phyloP scores from a whole-genome alignment of 2,329 filamentous ascomycete genomes.

The Aspergillus fijiensis region DNA sequence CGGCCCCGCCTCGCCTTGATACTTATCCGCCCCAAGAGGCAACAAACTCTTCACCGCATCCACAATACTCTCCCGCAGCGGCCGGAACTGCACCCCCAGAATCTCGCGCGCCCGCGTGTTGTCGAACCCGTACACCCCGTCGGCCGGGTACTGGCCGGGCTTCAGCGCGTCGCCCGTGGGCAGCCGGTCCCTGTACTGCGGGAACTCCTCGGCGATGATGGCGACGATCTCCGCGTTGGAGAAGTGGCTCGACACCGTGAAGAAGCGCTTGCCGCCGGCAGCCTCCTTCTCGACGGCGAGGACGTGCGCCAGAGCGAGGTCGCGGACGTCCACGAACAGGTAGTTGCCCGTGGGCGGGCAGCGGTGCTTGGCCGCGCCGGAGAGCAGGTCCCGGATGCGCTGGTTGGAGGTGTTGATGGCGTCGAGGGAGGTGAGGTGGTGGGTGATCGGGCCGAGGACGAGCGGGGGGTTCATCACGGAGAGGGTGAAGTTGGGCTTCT shows the following conservation, averaged over 20 bases:
- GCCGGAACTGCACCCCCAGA: constrained; percentile 32
- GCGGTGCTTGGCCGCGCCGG: constrained; percentile 54
- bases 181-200: constrained; percentile 34
- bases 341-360: constrained; percentile 58
- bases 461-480: constrained; percentile 59
- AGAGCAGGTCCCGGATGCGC: constrained; percentile 64
- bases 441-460: constrained; percentile 60
- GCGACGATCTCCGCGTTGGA: constrained; percentile 39
- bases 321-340: constrained; percentile 53
- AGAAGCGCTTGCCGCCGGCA: constrained; percentile 42
- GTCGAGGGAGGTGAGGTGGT: constrained; percentile 59
- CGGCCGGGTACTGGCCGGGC: constrained; percentile 18
- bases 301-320: constrained; percentile 43
- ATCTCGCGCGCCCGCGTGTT: constrained; percentile 33
- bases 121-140: constrained; percentile 29
- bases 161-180: constrained; percentile 28
- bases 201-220: constrained; percentile 38
- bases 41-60: constrained; percentile 28
- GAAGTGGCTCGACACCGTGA: constrained; percentile 37
- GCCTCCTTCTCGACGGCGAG: constrained; percentile 40
- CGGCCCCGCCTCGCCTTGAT: too few species aligned
- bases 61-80: constrained; percentile 28
- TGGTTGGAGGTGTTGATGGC: constrained; percentile 69
- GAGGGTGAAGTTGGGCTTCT: constrained; percentile 56
- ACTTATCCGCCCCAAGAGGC: too few species aligned